A percentile compares a stretch with the other conserved stretches of the same genome.
phyloP scores from a whole-genome alignment of 192 early-diverging fungal species.

The Helicostylum pulchrum region DNA sequence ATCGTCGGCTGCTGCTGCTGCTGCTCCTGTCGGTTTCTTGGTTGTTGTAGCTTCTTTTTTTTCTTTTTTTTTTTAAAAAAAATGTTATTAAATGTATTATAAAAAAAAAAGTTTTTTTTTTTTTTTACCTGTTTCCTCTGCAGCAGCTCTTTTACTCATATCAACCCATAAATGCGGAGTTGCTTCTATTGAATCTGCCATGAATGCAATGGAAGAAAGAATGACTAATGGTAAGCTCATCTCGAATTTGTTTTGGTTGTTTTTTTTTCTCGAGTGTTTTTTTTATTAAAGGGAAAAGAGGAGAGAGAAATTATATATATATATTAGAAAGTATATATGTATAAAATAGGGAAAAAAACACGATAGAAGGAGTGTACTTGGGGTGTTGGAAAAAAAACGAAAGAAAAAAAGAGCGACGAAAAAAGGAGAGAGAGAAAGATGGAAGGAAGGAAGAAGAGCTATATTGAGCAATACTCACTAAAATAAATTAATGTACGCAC shows the following conservation, averaged over 20 bases:
- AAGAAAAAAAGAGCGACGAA: conserved; percentile 2
- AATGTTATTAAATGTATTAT: no score
- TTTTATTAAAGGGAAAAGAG: neutral
- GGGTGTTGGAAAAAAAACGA: neutral
- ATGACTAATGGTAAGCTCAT: conserved; percentile 5
- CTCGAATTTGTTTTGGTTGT: neutral
- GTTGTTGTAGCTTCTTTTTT: neutral
- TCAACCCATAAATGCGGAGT: conserved; percentile 7
- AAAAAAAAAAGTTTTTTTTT: no score
- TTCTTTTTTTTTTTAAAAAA: neutral
- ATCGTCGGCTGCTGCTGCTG: no score
- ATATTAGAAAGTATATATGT: neutral
- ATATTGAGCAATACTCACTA: neutral
- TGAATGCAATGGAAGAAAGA: conserved; percentile 12
- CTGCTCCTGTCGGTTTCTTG: no score
- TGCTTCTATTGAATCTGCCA: neutral
- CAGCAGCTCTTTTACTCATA: conserved; percentile 1
- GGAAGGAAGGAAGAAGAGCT: neutral
- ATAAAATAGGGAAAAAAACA: neutral
- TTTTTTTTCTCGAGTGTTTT: neutral
- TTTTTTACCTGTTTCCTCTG: neutral
- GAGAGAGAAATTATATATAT: neutral
- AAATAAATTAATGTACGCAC: conserved; percentile 11
- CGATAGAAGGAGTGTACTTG: conserved; percentile 3
- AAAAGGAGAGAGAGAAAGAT: neutral